Base-by-base conservation (phyloP, 805 yeast species). In the Kodamaea neixiangensis region DNA sequence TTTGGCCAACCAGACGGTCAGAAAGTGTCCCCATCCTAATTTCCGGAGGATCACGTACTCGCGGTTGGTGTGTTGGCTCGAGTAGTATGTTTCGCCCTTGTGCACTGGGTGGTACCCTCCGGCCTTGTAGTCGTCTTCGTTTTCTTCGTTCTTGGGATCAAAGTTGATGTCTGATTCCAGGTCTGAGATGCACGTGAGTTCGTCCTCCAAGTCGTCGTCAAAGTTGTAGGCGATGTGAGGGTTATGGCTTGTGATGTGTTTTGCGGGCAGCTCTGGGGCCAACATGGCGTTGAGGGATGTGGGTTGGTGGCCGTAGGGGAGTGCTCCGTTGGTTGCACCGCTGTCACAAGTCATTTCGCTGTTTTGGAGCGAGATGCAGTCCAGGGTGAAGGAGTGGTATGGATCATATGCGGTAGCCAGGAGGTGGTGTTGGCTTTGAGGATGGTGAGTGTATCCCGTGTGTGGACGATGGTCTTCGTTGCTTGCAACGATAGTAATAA, bases 11-110 rank as follows among this genome's bases (percentile, higher is more conserved):
- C 88, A 84, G n/a, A 84, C 89, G 1, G 88, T 83, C 37, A 86
- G 80, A 58, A 84, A 84, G 59, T 83, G 87, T 33, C 89, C 89
- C 87, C 87, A 82, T 2, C 89, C 89, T 7, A 84, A 67, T 62
- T 83, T 83, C 22, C 87, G 67, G 17, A 80, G 69, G 20, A 82
- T 66, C 7, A 68, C 60, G 61, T 82, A 82, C 34, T 63, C 63
- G 21, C 75, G 69, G 49, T 72, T 67, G 2, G 67, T 59, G 47
- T 62, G 57, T 37, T 59, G 64, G 44, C 69, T 63, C 6, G 71
- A 61, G 37, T 80, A 80, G 58, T 81, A 80, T 13, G 66, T 61
- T 56, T 84, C 88, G 25, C 84, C 83, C 25, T 80, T 73, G 50
- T 58, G 69, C 3, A 83, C 83, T 2, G 87, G 85, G 60, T 83